Base-by-base conservation (phyloP, 2,329 filamentous ascomycete genomes). In the Cytospora schulzeri region DNA sequence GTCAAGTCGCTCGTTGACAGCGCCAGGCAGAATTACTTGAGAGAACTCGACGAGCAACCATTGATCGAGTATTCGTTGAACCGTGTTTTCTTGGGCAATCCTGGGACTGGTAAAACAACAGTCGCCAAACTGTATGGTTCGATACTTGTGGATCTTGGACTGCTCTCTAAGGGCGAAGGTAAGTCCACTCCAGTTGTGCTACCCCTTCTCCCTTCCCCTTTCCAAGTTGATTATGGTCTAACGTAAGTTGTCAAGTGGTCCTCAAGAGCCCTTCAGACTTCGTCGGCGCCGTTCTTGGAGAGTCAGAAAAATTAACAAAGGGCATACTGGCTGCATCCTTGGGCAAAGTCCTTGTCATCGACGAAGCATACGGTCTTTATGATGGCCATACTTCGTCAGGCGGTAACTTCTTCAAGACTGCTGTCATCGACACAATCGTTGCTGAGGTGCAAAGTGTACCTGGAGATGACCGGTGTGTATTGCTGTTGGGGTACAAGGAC, bases 271-370 rank as follows among this genome's bases (percentile, higher is more conserved):
- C 91, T 0, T 77, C 90, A 0, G 91, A 94, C 69, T 93, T 94
- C 69, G 77, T 93, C 1, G 90, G 89, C 0, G 76, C 74, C 11
- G 78, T 72, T 0, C 66, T 94, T 0, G 91, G 91, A 0, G 78
- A 82, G 1, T 93, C 91, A 0, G 91, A 94, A 72, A 78, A 82
- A 2, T 85, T 87, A 38, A 93, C 91, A 0, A 93, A 91, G 68
- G 87, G 79, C 0, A 92, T 93, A 8, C 79, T 94, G 0, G 85
- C 84, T 0, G 77, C 86, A 0, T 87, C 88, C 0, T 68, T 83
- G 0, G 91, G 91, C 0, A 94, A 93, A 68, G 89, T 93, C 0
- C 81, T 94, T 0, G 85, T 94, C 17, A 92, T 94, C 3, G 91
- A 94, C 67, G 91, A 95, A 71, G 91, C 91, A 0, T 93, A 94